Conservation (phyloP, 352 stramenopile species). For the Globisporangium nagaii region DNA sequence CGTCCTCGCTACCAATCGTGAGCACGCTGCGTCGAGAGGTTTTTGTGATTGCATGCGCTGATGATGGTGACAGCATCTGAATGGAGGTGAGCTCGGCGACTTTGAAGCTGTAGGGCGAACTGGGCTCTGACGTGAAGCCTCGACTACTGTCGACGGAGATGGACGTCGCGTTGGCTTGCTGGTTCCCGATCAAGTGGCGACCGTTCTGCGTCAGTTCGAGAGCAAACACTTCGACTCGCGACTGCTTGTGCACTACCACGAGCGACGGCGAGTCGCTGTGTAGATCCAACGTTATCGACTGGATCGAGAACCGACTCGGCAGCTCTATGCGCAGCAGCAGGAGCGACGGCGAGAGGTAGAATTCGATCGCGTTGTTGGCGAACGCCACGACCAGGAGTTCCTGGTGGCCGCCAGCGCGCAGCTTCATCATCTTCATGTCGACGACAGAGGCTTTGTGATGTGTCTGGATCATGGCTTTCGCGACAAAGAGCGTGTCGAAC, state of each 20-base stretch:
- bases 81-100: neutral
- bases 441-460: slow-evolving; percentile 16
- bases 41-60: slow-evolving; percentile 11
- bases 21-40: slow-evolving; percentile 16
- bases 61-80: slow-evolving; percentile 7
- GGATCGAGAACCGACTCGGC: slow-evolving; percentile 2
- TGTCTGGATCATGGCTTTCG: slow-evolving; percentile 11
- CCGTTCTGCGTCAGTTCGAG: slow-evolving; percentile 14
- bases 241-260: slow-evolving; percentile 9
- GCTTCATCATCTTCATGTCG: slow-evolving; percentile 40
- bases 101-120: neutral
- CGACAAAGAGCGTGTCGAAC: slow-evolving; percentile 48
- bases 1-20: slow-evolving; percentile 11
- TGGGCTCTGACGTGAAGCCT: neutral
- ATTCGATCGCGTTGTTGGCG: slow-evolving; percentile 17
- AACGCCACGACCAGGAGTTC: slow-evolving; percentile 38
- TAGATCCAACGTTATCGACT: slow-evolving; percentile 12
- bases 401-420: slow-evolving; percentile 11
- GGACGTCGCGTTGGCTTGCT: slow-evolving; percentile 2
- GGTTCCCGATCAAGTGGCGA: slow-evolving; percentile 5
- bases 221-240: slow-evolving; percentile 14
- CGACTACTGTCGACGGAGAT: neutral
- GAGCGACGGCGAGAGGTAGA: slow-evolving; percentile 19
- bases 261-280: slow-evolving; percentile 16
- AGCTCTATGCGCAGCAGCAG: slow-evolving; percentile 17